Percentiles rank a stretch among this genome's conserved stretches.
Evolutionary conservation across 1,139 yeast species (phyloP).

Genomic region (Scheffersomyces stambukii): DNA sequence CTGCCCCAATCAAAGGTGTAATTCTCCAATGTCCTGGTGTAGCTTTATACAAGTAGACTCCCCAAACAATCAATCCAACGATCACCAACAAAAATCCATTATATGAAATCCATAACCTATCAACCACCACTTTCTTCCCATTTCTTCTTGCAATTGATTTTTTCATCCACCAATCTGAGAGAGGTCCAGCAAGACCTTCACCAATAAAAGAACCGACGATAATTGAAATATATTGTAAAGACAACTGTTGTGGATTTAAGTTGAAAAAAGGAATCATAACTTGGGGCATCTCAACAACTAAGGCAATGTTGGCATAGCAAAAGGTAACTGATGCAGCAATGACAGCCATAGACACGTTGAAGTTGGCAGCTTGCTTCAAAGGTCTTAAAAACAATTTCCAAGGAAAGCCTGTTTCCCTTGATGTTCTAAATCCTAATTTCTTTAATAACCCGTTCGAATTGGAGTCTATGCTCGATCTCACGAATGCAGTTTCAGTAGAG

Average conservation of each 20-base stretch:
- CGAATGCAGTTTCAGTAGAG: conserved; percentile 13
- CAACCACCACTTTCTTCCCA: conserved; percentile 14
- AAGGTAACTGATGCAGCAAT: conserved; percentile 19
- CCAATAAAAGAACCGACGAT: conserved; percentile 21
- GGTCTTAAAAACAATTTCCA: conserved; percentile 11
- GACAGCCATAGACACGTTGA: conserved; percentile 12
- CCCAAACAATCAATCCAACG: conserved; percentile 21
- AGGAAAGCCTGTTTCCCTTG: conserved; percentile 5
- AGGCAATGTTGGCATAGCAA: conserved; percentile 19
- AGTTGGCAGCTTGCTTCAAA: conserved; percentile 11
- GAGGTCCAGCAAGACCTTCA: conserved; percentile 20
- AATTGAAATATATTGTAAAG: conserved; percentile 20
- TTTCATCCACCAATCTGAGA: conserved; percentile 23
- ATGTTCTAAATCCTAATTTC: conserved; percentile 7
- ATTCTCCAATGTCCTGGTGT: conserved; percentile 18
- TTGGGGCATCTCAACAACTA: conserved; percentile 22
- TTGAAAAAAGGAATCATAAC: conserved; percentile 17
- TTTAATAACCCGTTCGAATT: conserved; percentile 3
- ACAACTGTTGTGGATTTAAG: conserved; percentile 18
- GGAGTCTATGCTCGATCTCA: conserved; percentile 5
- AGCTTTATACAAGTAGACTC: conserved; percentile 17
- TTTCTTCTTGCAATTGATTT: conserved; percentile 10
- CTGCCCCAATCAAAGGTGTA: conserved; percentile 21
- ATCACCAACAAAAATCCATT: conserved; percentile 17
- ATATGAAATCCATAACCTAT: conserved; percentile 19